Conservation (phyloP, 768 basidiomycete species). For the Lactarius sanguifluus region DNA sequence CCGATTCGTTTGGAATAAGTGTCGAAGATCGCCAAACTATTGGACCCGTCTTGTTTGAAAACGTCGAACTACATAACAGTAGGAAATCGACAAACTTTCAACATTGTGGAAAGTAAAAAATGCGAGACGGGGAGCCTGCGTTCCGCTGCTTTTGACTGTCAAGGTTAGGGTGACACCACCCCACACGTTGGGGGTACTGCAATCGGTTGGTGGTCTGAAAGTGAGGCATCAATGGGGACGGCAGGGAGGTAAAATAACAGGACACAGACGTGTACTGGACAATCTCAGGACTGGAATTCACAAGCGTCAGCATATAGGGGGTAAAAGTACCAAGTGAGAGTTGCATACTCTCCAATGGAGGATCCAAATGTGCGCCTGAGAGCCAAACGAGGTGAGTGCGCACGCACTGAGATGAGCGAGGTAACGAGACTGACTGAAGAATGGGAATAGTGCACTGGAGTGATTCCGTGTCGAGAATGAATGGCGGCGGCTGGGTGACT, state of each 20-base stretch:
- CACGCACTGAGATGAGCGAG: constrained; percentile 8
- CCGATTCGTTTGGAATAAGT: too few relatives aligned
- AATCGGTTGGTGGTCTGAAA: constrained; percentile 68
- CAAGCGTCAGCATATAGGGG: neutral
- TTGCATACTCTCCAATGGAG: constrained; percentile 62
- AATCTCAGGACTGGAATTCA: constrained; percentile 50
- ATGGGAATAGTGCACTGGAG: constrained; percentile 63
- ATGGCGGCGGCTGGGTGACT: constrained; percentile 67
- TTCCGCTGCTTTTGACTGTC: constrained; percentile 75
- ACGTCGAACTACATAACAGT: too few relatives aligned
- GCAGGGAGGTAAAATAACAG: neutral
- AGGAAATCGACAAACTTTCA: constrained; percentile 53
- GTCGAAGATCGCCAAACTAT: constrained; percentile 52
- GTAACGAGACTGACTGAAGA: constrained; percentile 51
- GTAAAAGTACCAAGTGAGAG: neutral
- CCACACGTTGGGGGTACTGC: constrained; percentile 71
- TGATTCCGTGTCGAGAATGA: constrained; percentile 49
- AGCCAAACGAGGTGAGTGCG: neutral
- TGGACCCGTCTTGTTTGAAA: neutral
- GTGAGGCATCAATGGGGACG: neutral
- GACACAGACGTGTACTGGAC: constrained; percentile 56
- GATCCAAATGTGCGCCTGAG: constrained; percentile 67
- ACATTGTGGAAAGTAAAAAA: constrained; percentile 76
- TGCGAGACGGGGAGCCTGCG: constrained; percentile 70
- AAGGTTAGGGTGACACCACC: constrained; percentile 73